These are phyloP conservation scores for Boletellus deceptivus DNA, from an alignment of 1,284 basidiomycete species.

Conservation along the genomic window DNA sequence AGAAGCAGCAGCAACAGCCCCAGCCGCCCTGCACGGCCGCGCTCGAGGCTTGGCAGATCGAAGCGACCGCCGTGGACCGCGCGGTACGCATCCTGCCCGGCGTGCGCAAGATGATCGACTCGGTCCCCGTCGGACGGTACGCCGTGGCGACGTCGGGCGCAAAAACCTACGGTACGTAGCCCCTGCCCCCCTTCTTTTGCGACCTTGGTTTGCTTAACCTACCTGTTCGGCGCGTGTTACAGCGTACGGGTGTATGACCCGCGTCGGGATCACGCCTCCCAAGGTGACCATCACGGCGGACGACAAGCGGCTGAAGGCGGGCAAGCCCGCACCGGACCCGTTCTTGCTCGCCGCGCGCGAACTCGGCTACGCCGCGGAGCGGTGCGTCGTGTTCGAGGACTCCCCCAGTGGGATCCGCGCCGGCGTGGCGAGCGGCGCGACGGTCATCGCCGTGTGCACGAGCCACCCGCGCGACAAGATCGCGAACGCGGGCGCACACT, in stretches of 20 bases:
- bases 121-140: constrained; percentile 64
- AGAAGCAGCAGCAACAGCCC: constrained; percentile 24
- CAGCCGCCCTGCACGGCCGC: not conserved
- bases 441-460: constrained; percentile 75
- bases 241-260: constrained; percentile 71
- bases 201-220: no score
- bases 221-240: not conserved
- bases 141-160: constrained; percentile 79
- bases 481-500: constrained; percentile 67
- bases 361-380: constrained; percentile 58
- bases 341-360: constrained; percentile 75
- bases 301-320: constrained; percentile 65
- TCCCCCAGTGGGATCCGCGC: constrained; percentile 74
- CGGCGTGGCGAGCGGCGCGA: constrained; percentile 70
- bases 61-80: constrained; percentile 63
- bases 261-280: constrained; percentile 72
- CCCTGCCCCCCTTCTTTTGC: no score
- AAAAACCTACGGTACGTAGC: constrained; percentile 61
- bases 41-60: constrained; percentile 54
- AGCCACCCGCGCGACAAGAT: constrained; percentile 57
- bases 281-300: constrained; percentile 77
- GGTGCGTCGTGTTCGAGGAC: constrained; percentile 74
- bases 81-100: constrained; percentile 74
- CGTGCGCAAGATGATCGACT: constrained; percentile 65
- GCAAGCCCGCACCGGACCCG: constrained; percentile 71